Conservation (phyloP, 495 filamentous ascomycete species). For the Aspergillus cristatus region DNA sequence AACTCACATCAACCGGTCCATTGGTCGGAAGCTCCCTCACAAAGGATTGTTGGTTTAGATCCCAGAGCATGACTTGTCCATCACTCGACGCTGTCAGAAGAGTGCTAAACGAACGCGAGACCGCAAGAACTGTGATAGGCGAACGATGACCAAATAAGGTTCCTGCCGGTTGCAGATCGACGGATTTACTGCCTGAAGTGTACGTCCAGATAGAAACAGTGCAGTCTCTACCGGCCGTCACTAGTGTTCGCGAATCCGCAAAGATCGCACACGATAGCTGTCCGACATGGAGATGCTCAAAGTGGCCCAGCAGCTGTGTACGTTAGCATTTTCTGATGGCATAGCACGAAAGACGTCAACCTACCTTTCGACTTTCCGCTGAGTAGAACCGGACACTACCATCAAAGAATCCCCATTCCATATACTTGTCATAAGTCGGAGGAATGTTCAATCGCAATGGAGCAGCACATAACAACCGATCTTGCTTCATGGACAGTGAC, state of each 20-base stretch:
- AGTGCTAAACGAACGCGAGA: conserved; percentile 78
- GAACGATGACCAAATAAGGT: conserved; percentile 84
- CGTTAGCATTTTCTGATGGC: conserved; percentile 4
- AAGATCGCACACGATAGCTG: conserved; percentile 75
- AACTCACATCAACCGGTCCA: conserved; percentile 42
- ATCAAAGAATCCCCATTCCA: conserved; percentile 96
- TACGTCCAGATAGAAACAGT: conserved; percentile 76
- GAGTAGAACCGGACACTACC: conserved; percentile 84
- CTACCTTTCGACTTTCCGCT: conserved; percentile 61
- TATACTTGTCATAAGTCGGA: conserved; percentile 76
- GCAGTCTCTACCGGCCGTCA: conserved; percentile 87
- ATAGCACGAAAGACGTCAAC: not conserved
- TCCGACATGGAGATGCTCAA: conserved; percentile 86
- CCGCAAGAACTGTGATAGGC: conserved; percentile 69
- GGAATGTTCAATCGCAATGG: conserved; percentile 79
- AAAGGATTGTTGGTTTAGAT: conserved; percentile 80
- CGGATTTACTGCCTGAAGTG: conserved; percentile 50
- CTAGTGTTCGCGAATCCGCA: conserved; percentile 79
- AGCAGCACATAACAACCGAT: conserved; percentile 76
- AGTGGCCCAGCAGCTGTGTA: conserved; percentile 59
- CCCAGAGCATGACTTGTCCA: conserved; percentile 82
- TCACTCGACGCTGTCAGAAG: conserved; percentile 73
- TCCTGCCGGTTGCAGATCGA: conserved; percentile 72
- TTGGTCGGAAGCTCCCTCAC: conserved; percentile 60
- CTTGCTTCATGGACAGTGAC: conserved; percentile 74